These are phyloP conservation scores for Coniferiporia sulphurascens DNA, from an alignment of 1,284 basidiomycete species.

Conservation along the genomic window DNA sequence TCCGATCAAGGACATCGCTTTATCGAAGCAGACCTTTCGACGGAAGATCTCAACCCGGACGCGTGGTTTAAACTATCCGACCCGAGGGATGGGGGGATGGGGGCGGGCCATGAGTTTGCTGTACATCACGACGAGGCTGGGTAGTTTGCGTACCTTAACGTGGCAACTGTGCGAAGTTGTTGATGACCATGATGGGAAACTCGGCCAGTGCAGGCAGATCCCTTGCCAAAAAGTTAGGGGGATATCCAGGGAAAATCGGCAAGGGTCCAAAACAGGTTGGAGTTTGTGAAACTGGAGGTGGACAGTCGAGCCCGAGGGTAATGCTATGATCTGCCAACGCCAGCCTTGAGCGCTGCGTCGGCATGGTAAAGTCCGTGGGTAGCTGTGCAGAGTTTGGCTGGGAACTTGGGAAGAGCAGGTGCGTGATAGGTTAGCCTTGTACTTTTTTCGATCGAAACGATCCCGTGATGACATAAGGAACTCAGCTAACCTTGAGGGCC, in stretches of 20 bases:
- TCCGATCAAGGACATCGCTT: not conserved
- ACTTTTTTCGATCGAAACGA: not conserved
- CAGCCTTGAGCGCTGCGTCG: not conserved
- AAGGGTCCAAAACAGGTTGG: not conserved
- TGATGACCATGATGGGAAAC: slow-evolving; percentile 2
- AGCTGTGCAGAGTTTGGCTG: not conserved
- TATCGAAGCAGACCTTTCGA: not conserved
- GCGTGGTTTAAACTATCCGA: not conserved
- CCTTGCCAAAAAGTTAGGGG: not conserved
- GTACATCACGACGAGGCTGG: not conserved
- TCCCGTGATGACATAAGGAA: not conserved
- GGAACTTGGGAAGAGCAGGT: not conserved
- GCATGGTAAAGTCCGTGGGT: slow-evolving; percentile 2
- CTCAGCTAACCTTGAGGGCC: not conserved
- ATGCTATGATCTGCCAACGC: not conserved
- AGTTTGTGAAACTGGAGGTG: not conserved
- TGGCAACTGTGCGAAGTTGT: not conserved
- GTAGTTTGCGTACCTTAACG: not conserved
- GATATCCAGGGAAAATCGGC: not conserved
- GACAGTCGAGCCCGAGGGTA: not conserved
- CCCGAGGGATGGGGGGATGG: not conserved
- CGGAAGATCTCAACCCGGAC: not conserved
- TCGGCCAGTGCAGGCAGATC: not conserved
- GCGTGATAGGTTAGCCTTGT: slow-evolving; percentile 1
- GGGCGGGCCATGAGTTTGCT: not conserved